Base-by-base conservation (phyloP, 352 stramenopile species). In the Globisporangium nodosum region DNA sequence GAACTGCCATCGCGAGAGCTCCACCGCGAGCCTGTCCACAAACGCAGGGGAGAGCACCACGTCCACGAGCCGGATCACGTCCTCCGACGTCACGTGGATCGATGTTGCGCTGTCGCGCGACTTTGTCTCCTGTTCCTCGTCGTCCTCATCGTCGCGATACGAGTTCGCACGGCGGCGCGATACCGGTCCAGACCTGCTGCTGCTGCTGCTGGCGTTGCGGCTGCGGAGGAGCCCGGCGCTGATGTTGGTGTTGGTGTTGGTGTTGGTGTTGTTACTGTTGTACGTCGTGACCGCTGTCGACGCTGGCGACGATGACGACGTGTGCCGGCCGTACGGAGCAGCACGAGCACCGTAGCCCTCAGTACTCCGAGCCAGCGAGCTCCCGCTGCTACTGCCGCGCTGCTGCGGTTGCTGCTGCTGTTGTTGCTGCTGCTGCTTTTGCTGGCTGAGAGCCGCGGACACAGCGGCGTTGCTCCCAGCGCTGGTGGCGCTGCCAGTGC, bases 1-100 rank as follows among this genome's bases (percentile, higher is more conserved):
- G 46, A 91, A 91, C 57, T 91, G 78, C 78, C 79, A 91, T 0
- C 78, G 71, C n/a, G 77, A 87, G 15, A 89, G 65, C 63, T 91
- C 81, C 3, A 59, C 67, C 1, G 75, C 60, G 52, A 91, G 64
- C 3, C 81, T 71, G 52, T 89, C 79, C 2, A 89, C 81, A 52
- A 91, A 91, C 49, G 85, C 77, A 8, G 74, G 66, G 37, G 81
- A 91, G 4, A 91, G 62, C 48, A 89, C 77, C 4, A 91, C 81
- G 35, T 91, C 81, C 42, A 91, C 77, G 8, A 91, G 66, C 6
- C 78, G 78, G 24, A 89, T 85, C 56, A 91, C 77, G 55, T 89
- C 81, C 56, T 89, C 81, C 0, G 81, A 85, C 12, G 81, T 88
- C 60, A 88, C 76, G 5, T 73, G 73, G 43, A 87, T 70, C 56